phyloP scores from a whole-genome alignment of 495 filamentous ascomycete genomes.

The Annulohypoxylon nitens region DNA sequence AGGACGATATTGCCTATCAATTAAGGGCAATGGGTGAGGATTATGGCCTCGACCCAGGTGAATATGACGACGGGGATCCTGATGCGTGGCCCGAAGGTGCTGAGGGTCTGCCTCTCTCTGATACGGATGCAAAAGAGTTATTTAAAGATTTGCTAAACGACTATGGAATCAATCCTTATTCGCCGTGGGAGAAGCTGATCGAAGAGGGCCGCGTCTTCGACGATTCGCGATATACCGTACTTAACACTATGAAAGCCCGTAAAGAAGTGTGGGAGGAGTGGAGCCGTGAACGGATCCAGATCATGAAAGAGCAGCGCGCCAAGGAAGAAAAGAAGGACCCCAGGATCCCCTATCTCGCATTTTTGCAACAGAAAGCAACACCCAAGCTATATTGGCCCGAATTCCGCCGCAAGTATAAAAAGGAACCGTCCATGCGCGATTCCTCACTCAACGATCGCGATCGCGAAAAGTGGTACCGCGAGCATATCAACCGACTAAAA shows the following conservation, averaged over 20 bases:
- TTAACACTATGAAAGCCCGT: conserved; percentile 82
- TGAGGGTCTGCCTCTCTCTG: conserved; percentile 74
- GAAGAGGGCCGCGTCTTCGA: conserved; percentile 86
- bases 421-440: conserved; percentile 84
- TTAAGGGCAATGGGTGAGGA: conserved; percentile 87
- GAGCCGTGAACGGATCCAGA: conserved; percentile 77
- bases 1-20: conserved; percentile 95
- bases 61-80: conserved; percentile 75
- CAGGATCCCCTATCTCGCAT: conserved; percentile 82
- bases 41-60: conserved; percentile 70
- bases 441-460: conserved; percentile 84
- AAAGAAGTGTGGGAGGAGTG: conserved; percentile 87
- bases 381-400: conserved; percentile 97
- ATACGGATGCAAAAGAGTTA: conserved; percentile 75
- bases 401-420: conserved; percentile 91
- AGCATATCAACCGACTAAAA: conserved; percentile 84
- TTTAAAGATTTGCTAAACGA: conserved; percentile 92
- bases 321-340: conserved; percentile 88
- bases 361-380: conserved; percentile 83
- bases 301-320: conserved; percentile 77
- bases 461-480: conserved; percentile 90
- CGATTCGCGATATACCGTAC: conserved; percentile 86
- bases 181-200: conserved; percentile 89
- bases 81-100: conserved; percentile 79
- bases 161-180: conserved; percentile 84